A percentile compares a stretch with the other conserved stretches of the same genome.
These are phyloP conservation scores for Lactarius sanguifluus DNA, from an alignment of 768 basidiomycete genomes.

Conservation along the genomic window DNA sequence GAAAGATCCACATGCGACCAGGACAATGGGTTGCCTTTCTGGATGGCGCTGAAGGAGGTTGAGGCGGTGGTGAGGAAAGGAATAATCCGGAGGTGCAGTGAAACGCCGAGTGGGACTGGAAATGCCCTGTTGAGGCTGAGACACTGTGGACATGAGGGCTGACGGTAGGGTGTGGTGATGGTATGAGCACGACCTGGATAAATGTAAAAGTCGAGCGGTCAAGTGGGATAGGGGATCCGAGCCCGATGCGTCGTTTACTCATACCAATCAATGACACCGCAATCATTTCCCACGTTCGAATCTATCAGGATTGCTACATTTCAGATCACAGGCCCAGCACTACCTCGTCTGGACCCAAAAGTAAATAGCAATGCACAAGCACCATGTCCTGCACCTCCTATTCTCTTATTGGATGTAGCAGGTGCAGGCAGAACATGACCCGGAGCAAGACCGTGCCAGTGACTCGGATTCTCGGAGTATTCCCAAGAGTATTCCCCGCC, in stretches of 20 bases:
- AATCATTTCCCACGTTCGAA: conserved; percentile 4
- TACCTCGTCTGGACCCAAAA: too few species aligned
- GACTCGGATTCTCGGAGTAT: neutral
- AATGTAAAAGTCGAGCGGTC: neutral
- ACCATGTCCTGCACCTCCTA: neutral
- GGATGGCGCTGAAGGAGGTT: conserved; percentile 55
- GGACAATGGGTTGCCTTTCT: conserved; percentile 80
- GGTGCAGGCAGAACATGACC: too few species aligned
- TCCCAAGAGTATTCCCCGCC: neutral
- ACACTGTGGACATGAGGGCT: conserved; percentile 15
- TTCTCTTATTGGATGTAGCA: neutral
- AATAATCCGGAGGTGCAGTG: conserved; percentile 63
- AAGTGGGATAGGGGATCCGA: conserved; percentile 9
- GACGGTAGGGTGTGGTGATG: conserved; percentile 10
- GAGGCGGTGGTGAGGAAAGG: conserved; percentile 68
- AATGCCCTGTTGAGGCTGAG: conserved; percentile 9
- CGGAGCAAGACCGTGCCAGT: too few species aligned
- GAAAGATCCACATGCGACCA: conserved; percentile 97
- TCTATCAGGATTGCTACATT: neutral
- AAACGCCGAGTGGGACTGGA: conserved; percentile 39
- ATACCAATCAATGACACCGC: neutral
- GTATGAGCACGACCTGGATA: neutral
- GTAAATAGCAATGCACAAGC: too few species aligned
- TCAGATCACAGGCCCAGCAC: neutral
- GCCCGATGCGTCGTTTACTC: neutral